Percentiles rank a stretch among this genome's conserved stretches.
Conservation (phyloP, 305 asterid genomes). For the Fraxinus angustifolia region DNA sequence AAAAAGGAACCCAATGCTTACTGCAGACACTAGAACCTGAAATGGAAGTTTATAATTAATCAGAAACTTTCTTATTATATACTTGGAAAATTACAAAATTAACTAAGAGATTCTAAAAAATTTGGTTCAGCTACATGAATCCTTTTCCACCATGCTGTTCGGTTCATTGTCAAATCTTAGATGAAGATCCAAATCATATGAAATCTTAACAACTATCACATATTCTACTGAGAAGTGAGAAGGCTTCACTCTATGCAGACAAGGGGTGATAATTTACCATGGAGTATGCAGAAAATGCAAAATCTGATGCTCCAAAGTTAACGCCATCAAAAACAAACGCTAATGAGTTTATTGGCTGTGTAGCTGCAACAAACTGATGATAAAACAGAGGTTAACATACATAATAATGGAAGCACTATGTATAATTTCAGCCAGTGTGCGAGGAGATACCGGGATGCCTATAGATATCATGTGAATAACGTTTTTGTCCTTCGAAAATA, state of each 20-base stretch:
- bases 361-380: constrained; percentile 86
- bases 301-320: constrained; percentile 90
- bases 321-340: constrained; percentile 94
- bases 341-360: constrained; percentile 82
- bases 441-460: constrained; percentile 59
- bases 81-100: background rate
- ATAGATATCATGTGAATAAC: constrained; percentile 57
- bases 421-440: background rate
- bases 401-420: background rate
- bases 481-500: constrained; percentile 64
- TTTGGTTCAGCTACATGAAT: background rate
- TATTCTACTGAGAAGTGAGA: background rate
- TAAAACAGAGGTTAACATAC: background rate
- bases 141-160: background rate
- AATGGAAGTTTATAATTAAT: background rate
- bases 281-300: constrained; percentile 87
- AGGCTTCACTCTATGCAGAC: background rate
- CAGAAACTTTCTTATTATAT: background rate
- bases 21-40: constrained; percentile 50
- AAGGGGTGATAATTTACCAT: constrained; percentile 45
- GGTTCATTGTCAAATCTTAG: background rate
- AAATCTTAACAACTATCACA: background rate
- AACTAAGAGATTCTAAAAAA: background rate
- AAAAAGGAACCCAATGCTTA: constrained; percentile 55
- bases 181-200: background rate